Percentiles rank a stretch among this genome's conserved stretches.
These are phyloP conservation scores for Combretum micranthum DNA, from an alignment of 345 rosid species.

Conservation along the genomic window DNA sequence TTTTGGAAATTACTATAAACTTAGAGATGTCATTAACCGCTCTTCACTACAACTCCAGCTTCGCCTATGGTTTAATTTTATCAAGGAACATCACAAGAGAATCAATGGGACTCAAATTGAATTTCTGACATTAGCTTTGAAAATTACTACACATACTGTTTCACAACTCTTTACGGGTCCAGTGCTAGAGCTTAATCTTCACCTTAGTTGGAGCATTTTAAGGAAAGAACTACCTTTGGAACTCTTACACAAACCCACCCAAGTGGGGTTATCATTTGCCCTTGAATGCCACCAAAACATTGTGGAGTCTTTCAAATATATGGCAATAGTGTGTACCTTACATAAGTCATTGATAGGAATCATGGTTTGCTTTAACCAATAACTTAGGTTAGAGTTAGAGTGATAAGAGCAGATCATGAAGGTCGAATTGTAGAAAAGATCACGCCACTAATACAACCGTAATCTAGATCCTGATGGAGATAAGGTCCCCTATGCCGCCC, in stretches of 20 bases:
- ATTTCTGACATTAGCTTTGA: not conserved
- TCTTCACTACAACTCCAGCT: not conserved
- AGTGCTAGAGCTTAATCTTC: not conserved
- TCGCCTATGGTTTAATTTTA: not conserved
- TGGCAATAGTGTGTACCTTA: too few relatives aligned
- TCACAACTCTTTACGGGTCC: not conserved
- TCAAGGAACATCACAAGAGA: not conserved
- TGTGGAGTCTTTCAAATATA: not conserved
- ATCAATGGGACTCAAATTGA: not conserved
- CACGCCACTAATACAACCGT: too few relatives aligned
- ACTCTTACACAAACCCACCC: not conserved
- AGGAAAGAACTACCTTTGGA: not conserved
- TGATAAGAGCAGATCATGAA: too few relatives aligned
- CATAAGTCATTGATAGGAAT: too few relatives aligned
- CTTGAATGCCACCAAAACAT: not conserved
- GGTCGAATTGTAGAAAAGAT: too few relatives aligned
- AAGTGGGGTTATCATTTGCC: not conserved
- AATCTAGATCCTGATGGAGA: too few relatives aligned
- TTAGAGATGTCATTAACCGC: not conserved
- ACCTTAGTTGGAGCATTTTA: not conserved
- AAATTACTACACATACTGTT: constrained; percentile 1
- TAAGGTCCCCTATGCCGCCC: too few relatives aligned
- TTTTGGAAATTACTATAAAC: not conserved
- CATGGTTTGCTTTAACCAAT: too few relatives aligned
- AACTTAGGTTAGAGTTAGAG: too few relatives aligned